Evolutionary conservation across 352 stramenopile genomes (phyloP).

Genomic region (Globisporangium carolinianum): DNA sequence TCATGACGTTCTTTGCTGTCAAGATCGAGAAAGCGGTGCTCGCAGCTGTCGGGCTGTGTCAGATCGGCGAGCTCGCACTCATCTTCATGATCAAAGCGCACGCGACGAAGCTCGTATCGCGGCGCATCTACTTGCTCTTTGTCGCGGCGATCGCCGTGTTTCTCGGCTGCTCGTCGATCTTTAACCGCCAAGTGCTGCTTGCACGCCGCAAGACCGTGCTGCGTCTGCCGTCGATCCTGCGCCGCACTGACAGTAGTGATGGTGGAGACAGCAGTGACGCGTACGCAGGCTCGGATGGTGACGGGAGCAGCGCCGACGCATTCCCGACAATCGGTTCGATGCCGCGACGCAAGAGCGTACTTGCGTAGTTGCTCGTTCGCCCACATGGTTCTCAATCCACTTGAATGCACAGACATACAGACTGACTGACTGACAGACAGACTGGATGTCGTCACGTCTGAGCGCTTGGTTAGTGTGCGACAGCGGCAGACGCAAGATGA

Average conservation of each 20-base stretch:
- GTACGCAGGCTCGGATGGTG: constrained; percentile 16
- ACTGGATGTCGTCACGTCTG: no score
- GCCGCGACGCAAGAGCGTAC: constrained; percentile 17
- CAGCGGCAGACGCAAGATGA: no score
- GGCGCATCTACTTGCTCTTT: constrained; percentile 77
- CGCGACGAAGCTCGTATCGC: constrained; percentile 72
- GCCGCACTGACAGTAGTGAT: constrained; percentile 11
- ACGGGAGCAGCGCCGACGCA: constrained; percentile 15
- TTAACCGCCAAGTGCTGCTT: constrained; percentile 67
- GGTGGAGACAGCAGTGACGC: constrained; percentile 10
- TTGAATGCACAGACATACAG: no score
- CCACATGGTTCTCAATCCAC: no score
- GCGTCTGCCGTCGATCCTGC: constrained; percentile 35
- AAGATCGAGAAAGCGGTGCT: constrained; percentile 69
- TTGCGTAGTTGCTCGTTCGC: neutral
- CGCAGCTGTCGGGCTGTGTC: constrained; percentile 65
- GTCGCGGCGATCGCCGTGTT: constrained; percentile 77
- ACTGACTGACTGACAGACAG: no score
- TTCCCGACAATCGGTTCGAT: constrained; percentile 14
- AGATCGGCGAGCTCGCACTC: constrained; percentile 79
- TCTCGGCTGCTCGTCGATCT: constrained; percentile 72
- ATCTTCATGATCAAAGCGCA: constrained; percentile 91
- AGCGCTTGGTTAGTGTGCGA: no score
- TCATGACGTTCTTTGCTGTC: constrained; percentile 80
- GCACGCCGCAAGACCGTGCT: constrained; percentile 55